These are phyloP conservation scores for Podaxis sp. DNA, from an alignment of 768 basidiomycete genomes.

Conservation along the genomic window DNA sequence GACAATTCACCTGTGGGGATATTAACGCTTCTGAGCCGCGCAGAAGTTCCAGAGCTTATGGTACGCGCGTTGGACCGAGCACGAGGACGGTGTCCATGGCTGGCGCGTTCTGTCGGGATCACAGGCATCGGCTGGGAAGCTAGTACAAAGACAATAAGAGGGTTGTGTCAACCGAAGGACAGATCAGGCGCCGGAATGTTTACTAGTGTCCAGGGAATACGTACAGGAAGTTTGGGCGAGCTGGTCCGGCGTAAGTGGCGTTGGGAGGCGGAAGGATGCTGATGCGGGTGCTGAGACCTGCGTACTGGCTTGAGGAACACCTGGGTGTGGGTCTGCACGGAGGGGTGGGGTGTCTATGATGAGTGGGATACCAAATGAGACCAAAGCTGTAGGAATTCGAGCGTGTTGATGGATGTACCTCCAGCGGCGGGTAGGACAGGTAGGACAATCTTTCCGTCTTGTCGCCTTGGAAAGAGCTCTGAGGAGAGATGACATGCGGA, in stretches of 20 bases:
- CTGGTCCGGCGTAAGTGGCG: conserved; percentile 6
- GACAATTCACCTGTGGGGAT: neutral
- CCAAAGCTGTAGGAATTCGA: neutral
- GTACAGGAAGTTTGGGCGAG: conserved; percentile 6
- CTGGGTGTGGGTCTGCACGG: neutral
- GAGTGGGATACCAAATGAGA: neutral
- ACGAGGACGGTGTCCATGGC: conserved; percentile 11
- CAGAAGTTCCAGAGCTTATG: neutral
- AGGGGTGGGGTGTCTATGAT: conserved; percentile 1
- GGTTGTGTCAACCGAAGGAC: neutral
- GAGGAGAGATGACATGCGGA: conserved; percentile 14
- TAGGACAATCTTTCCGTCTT: conserved; percentile 13
- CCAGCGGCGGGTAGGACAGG: conserved; percentile 3
- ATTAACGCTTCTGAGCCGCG: conserved; percentile 4
- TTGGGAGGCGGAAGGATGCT: neutral
- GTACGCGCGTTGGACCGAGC: conserved; percentile 8
- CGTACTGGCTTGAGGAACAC: neutral
- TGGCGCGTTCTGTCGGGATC: neutral
- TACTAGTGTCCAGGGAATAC: neutral
- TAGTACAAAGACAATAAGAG: neutral
- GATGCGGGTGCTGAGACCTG: neutral
- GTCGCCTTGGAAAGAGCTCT: conserved; percentile 15
- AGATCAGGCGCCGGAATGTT: neutral
- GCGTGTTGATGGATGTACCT: neutral
- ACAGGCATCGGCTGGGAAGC: neutral